Evolutionary conservation across 306 rosid genomes (phyloP), one percentile per base, ranked within the genome.

Genomic region (Begonia fuchsioides): DNA sequence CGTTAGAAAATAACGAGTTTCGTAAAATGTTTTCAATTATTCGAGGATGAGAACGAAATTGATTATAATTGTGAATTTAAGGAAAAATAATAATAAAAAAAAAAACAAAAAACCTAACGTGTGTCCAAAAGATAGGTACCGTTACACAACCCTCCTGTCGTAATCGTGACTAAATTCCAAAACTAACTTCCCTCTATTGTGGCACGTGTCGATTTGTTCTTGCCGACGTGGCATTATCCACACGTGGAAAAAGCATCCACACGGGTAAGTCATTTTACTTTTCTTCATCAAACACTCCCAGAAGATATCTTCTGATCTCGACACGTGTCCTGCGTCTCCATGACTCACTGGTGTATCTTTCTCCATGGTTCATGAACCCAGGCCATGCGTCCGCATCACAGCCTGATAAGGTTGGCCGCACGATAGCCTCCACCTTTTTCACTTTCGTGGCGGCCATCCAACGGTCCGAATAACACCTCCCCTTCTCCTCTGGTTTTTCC

Each of bases 151-250:
- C 2, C 0, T 9, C n/a, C 41, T 32, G 48, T 47, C 32, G 19
- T 54, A n/a, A 12, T n/a, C 2, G 13, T 26, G 35, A 26, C 8
- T 26, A 43, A 55, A 55, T 55, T 55, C 50, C 50, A 43, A 55
- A 40, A 50, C 59, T 43, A 55, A 55, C 59, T 43, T 16, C 49
- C 49, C 43, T 51, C 60, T 44, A 50, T 26, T 56, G 52, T 55
- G 43, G 13, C 9, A 56, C 19, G 45, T 46, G 52, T 56, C 52
- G 52, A 11, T 2, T 44, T 43, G 45, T 11, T 38, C 13, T 11
- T 14, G 59, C 46, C 60, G 43, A 44, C 60, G 43, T 55, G 60
- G 51, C 17, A 39, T 26, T 54, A 38, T 0, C 15, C 6, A 54
- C 49, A 48, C 19, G 50, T 43, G 15, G 13, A 43, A 43, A 43